Evolutionary conservation across 306 rosid species (phyloP), one percentile per base, ranked within the genome.

Genomic region (Quercus rubra): DNA sequence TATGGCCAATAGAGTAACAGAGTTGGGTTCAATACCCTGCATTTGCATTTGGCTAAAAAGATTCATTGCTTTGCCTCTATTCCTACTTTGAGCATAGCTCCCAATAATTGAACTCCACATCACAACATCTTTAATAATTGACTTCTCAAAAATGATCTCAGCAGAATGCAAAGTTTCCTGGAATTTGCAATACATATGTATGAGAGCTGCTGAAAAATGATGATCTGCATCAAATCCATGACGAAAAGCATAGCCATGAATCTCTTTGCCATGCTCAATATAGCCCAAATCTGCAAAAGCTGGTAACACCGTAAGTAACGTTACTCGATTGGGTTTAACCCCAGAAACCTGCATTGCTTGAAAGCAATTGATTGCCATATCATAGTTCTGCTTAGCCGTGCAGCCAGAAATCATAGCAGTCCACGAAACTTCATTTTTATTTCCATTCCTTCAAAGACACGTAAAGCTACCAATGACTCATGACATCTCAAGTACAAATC

Each of bases 341-440:
- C 97, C 84, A 35, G 68, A 64, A 70, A 63, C 74, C 82, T 83
- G 92, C 97, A 91, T 89, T 78, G 83, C 86, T 59, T 86, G 79
- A 56, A 85, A 75, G 80, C 80, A 80, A 19, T 73, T 80, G 61
- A 89, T 82, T 72, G 92, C 91, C 62, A 38, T 74, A 19, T 74
- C 83, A 33, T 78, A 82, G 33, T 84, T 46, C 19, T 77, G 84
- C 80, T 82, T 77, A 38, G 77, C 78, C 38, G 28, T 58, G 55
- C 82, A 91, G 17, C 97, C 93, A 52, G 91, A 88, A 78, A 91
- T 86, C 80, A 88, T 68, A 35, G 91, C 83, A 38, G 97, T 89
- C 97, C 97, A 91, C 7, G 97, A 85, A 74, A 89, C 91, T 82
- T 83, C 92, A 82, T 91, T 91, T 77, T 79, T 86, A 71, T 61